Base-by-base conservation (phyloP, 2,329 filamentous ascomycete species). In the Colletotrichum neosansevieriae region DNA sequence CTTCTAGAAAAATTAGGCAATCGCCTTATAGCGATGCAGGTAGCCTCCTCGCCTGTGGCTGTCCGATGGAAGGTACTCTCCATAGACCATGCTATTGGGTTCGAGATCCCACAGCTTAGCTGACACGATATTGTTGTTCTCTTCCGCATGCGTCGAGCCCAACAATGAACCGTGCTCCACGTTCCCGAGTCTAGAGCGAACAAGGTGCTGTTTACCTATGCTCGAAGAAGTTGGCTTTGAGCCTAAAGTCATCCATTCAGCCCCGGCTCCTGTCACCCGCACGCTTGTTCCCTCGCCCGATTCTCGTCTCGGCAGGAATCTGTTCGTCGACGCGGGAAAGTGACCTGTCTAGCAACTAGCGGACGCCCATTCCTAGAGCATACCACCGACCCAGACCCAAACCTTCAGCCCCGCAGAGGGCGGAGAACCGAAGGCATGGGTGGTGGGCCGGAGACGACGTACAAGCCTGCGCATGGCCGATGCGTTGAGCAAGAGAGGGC, bases 151-250 rank as follows among this genome's bases (percentile, higher is more conserved):
- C 61, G 54, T 59, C 61, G 7, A 68, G 17, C 15, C 21, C 38
- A 50, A 29, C 54, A 49, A 54, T 59, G 42, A 47, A 45, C 54
- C 40, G 61, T 54, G 54, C 61, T 58, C 10, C 47, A 4, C 47
- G 58, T 65, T 65, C 65, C 65, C 61, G 54, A 68, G 17, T 44
- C 42, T 59, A 54, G 53, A 24, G 54, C 38, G 47, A 54, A 58
- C 40, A 49, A 58, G 38, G 44, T 38, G 40, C 38, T 47, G 61
- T 61, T 59, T 49, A 9, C 60, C 61, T 59, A 54, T 50, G 40
- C 40, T 34, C 24, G 38, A 59, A 65, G 53, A 40, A 47, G 19
- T 49, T 64, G 65, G 65, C 38, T 47, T 34, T 7, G 17, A 12
- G 29, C 10, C 45, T 17, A 13, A 11, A 47, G 54, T n/a, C n/a